phyloP scores from a whole-genome alignment of 306 rosid genomes.

The Carpinus fangiana region DNA sequence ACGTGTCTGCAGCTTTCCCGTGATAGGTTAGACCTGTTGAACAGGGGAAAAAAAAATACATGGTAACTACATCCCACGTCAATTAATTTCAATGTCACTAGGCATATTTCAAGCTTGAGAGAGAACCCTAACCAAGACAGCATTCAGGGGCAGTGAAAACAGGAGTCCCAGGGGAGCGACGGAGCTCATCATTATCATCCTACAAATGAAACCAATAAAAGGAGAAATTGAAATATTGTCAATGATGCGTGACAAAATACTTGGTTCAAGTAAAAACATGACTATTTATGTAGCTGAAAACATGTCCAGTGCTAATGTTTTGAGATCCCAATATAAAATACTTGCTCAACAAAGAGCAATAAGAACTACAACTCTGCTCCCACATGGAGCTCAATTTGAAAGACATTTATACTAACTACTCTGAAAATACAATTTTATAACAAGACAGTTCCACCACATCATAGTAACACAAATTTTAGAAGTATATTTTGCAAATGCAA shows the following conservation, averaged over 20 bases:
- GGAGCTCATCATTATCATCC: conserved; percentile 92
- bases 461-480: background rate
- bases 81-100: background rate
- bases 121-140: conserved; percentile 61
- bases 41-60: conserved; percentile 7
- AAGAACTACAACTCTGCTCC: background rate
- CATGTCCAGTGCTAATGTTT: background rate
- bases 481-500: background rate
- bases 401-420: background rate
- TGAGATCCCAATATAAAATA: background rate
- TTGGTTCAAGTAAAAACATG: background rate
- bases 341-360: background rate
- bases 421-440: background rate
- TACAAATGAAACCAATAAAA: conserved; percentile 39
- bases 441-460: background rate
- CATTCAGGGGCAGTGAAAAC: conserved; percentile 99
- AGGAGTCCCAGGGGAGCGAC: conserved; percentile 99
- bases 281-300: background rate
- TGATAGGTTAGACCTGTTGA: conserved; percentile 69
- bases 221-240: no score
- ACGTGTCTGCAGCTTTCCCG: conserved; percentile 91
- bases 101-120: conserved; percentile 19
- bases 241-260: background rate
- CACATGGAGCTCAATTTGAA: background rate
- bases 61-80: conserved; percentile 17